A percentile compares a stretch with the other conserved stretches of the same genome.
Conservation (phyloP, 2,329 filamentous ascomycete genomes). For the Cladosporium sp. region DNA sequence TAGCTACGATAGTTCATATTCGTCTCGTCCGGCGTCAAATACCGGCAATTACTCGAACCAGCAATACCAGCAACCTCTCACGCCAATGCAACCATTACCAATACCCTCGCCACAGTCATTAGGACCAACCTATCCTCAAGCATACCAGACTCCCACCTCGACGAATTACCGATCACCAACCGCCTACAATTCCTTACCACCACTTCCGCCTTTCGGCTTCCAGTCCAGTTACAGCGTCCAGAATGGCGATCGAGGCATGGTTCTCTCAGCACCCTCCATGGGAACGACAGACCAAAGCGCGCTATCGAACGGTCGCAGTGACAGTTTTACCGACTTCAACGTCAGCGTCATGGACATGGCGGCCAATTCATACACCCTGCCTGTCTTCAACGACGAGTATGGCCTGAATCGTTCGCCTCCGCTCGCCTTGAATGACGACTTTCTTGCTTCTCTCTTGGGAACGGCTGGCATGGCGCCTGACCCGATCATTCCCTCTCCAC, state of each 20-base stretch:
- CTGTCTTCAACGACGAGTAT: conserved; percentile 73
- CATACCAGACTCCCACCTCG: conserved; percentile 17
- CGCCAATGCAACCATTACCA: conserved; percentile 26
- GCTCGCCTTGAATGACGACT: conserved; percentile 21
- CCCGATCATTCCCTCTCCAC: conserved; percentile 18
- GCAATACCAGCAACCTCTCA: conserved; percentile 1
- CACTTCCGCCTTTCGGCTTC: conserved; percentile 24
- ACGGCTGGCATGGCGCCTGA: conserved; percentile 15
- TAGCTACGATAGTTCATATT: conserved; percentile 18
- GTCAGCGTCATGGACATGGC: conserved; percentile 34
- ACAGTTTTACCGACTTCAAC: conserved; percentile 24
- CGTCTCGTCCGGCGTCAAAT: background rate
- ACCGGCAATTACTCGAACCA: background rate
- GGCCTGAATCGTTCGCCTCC: conserved; percentile 81
- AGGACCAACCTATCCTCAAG: conserved; percentile 17
- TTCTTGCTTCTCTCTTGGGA: conserved; percentile 23
- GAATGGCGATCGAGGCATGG: conserved; percentile 14
- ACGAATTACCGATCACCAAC: conserved; percentile 18
- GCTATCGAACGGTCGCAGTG: conserved; percentile 16
- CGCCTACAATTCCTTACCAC: conserved; percentile 17
- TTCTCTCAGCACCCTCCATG: conserved; percentile 22
- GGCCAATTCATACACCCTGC: conserved; percentile 58
- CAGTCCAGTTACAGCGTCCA: conserved; percentile 13
- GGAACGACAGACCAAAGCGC: conserved; percentile 17
- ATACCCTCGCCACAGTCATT: conserved; percentile 17